A percentile compares a stretch with the other conserved stretches of the same genome.
phyloP scores from a whole-genome alignment of 306 rosid genomes.

The Casuarina cunninghamiana region DNA sequence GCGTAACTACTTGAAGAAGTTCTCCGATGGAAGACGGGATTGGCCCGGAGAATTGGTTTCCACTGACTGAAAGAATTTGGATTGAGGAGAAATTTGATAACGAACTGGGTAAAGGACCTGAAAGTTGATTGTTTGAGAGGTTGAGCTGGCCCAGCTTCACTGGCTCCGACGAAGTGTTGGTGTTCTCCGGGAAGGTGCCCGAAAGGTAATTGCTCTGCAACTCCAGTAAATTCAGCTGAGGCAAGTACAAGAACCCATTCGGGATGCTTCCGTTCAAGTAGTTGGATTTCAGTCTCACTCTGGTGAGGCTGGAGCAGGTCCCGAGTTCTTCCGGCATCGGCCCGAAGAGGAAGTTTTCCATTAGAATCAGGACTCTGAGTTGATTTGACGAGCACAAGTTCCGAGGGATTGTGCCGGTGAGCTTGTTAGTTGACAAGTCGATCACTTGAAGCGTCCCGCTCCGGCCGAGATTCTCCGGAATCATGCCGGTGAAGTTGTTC shows the following conservation, averaged over 20 bases:
- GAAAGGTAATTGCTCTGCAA: slow-evolving; percentile 71
- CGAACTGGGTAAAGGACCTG: slow-evolving; percentile 68
- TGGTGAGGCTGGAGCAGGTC: slow-evolving; percentile 63
- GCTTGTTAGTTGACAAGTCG: slow-evolving; percentile 88
- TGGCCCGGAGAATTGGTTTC: slow-evolving; percentile 75
- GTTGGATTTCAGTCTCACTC: slow-evolving; percentile 71
- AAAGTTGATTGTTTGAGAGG: slow-evolving; percentile 71
- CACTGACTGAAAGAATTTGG: slow-evolving; percentile 61
- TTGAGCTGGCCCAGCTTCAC: slow-evolving; percentile 54
- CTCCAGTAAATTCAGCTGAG: slow-evolving; percentile 63
- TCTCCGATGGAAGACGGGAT: slow-evolving; percentile 71
- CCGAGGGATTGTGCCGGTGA: slow-evolving; percentile 76
- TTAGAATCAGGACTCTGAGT: slow-evolving; percentile 64
- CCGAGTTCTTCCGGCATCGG: slow-evolving; percentile 72
- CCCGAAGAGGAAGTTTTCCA: slow-evolving; percentile 79
- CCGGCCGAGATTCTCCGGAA: slow-evolving; percentile 70
- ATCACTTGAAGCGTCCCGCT: slow-evolving; percentile 64
- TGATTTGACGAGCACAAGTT: slow-evolving; percentile 61
- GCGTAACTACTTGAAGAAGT: slow-evolving; percentile 55
- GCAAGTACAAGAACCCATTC: slow-evolving; percentile 74
- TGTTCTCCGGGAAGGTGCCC: slow-evolving; percentile 67
- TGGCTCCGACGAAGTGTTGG: slow-evolving; percentile 51
- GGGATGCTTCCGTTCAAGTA: slow-evolving; percentile 86
- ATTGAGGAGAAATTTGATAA: slow-evolving; percentile 64
- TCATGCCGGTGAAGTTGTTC: slow-evolving; percentile 88